Base-by-base conservation (phyloP, 2,329 filamentous ascomycete genomes). In the Herpotrichia juniperi region DNA sequence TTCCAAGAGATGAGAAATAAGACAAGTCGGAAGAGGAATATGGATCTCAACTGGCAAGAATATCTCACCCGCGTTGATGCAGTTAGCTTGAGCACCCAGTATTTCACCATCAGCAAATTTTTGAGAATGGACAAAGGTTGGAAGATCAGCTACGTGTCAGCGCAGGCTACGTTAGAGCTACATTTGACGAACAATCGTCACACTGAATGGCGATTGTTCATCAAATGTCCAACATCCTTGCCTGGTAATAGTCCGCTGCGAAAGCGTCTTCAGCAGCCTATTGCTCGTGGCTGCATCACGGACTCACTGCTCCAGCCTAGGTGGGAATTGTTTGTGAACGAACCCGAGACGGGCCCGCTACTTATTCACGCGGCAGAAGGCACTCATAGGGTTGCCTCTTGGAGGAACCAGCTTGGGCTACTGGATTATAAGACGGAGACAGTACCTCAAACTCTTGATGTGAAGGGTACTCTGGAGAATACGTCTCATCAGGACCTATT, bases 191-290 rank as follows among this genome's bases (percentile, higher is more conserved):
- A 5, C 1, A 8, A 53, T 0, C 6, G 34, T 39, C n/a, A n/a
- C n/a, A 66, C 71, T 45, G 44, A 65, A 12, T 85, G 84, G 81
- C 67, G 74, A 0, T 53, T 85, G 0, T 72, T 75, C 56, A 76
- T 77, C 11, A 78, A 77, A 30, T 68, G 78, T n/a, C 64, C 72
- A 0, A 48, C 59, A 3, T 54, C 64, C 12, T 66, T 77, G 25
- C 72, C 76, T 2, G 69, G 72, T 0, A 71, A 74, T 22, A 77
- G 73, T 46, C 50, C 63, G 1, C 56, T 78, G 17, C 71, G 81
- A 25, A 73, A 77, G 46, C 66, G 79, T 1, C 65, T 82, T 2
- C 34, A 52, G 19, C 34, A 32, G 1, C 66, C 68, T 4, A 22
- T 73, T 10, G 66, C 64, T 10, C 59, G 62, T 7, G 61, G 56